Evolutionary conservation across 495 filamentous ascomycete genomes (phyloP).

Genomic region (Neurospora sp.): DNA sequence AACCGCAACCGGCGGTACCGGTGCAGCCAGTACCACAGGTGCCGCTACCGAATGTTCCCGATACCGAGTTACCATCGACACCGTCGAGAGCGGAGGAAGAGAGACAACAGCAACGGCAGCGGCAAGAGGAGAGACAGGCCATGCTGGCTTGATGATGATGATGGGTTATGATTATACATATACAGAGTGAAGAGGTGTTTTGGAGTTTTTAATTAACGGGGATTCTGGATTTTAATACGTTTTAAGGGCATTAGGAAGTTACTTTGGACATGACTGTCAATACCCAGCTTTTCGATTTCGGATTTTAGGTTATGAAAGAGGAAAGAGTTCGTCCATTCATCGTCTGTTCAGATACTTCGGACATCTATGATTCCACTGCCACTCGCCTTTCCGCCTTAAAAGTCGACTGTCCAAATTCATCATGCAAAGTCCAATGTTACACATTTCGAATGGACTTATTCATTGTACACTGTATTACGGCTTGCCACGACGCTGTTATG

Average conservation of each 20-base stretch:
- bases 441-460: neutral
- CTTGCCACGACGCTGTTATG: neutral
- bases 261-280: neutral
- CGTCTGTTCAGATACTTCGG: neutral
- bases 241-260: neutral
- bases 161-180: neutral
- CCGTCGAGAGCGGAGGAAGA: conserved; percentile 14
- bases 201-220: neutral
- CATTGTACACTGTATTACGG: neutral
- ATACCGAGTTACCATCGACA: conserved; percentile 27
- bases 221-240: neutral
- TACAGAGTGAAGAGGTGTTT: neutral
- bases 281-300: neutral
- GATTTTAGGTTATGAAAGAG: neutral
- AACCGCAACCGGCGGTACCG: neutral
- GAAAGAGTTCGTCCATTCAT: neutral
- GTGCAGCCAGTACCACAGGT: conserved; percentile 7
- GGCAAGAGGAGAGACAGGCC: conserved; percentile 28
- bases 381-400: neutral
- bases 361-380: neutral
- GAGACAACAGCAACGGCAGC: conserved; percentile 10
- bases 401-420: neutral
- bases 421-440: neutral
- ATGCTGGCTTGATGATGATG: conserved; percentile 31
- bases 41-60: conserved; percentile 51